Percentiles rank a stretch among this genome's conserved stretches.
phyloP scores from a whole-genome alignment of 768 basidiomycete species.

The Pleurotus cornucopiae region DNA sequence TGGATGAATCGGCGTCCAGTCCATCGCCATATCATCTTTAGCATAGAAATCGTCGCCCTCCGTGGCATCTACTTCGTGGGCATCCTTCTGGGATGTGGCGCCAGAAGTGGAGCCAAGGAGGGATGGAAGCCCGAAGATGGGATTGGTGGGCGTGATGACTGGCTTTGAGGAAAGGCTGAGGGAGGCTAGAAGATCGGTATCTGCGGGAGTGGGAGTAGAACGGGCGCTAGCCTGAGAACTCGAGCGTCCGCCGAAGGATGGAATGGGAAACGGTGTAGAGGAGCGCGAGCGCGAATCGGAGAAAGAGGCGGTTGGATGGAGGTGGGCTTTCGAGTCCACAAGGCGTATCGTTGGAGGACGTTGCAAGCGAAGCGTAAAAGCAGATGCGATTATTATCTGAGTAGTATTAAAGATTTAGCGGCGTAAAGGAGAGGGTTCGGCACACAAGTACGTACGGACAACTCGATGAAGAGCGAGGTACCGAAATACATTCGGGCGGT shows the following conservation, averaged over 20 bases:
- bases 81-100: slow-evolving; percentile 18
- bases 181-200: slow-evolving; percentile 58
- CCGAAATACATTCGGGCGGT: slow-evolving; percentile 43
- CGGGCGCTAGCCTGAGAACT: slow-evolving; percentile 15
- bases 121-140: slow-evolving; percentile 72
- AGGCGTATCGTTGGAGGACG: slow-evolving; percentile 71
- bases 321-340: slow-evolving; percentile 50
- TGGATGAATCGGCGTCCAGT: slow-evolving; percentile 63
- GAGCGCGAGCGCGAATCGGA: slow-evolving; percentile 13
- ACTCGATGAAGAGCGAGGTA: slow-evolving; percentile 43
- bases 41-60: slow-evolving; percentile 38
- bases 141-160: slow-evolving; percentile 38
- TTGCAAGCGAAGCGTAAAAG: slow-evolving; percentile 54
- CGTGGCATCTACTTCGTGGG: neutral
- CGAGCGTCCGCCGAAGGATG: neutral
- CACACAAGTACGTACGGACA: slow-evolving; percentile 40
- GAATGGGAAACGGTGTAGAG: slow-evolving; percentile 7
- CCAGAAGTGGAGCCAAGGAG: slow-evolving; percentile 27
- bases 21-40: slow-evolving; percentile 60
- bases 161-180: slow-evolving; percentile 67
- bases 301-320: slow-evolving; percentile 40
- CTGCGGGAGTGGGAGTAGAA: slow-evolving; percentile 20
- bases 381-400: slow-evolving; percentile 51
- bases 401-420: slow-evolving; percentile 4
- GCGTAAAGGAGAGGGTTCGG: neutral